These are phyloP conservation scores for Kazachstania sp. DNA, from an alignment of 1,139 yeast genomes.

Conservation along the genomic window DNA sequence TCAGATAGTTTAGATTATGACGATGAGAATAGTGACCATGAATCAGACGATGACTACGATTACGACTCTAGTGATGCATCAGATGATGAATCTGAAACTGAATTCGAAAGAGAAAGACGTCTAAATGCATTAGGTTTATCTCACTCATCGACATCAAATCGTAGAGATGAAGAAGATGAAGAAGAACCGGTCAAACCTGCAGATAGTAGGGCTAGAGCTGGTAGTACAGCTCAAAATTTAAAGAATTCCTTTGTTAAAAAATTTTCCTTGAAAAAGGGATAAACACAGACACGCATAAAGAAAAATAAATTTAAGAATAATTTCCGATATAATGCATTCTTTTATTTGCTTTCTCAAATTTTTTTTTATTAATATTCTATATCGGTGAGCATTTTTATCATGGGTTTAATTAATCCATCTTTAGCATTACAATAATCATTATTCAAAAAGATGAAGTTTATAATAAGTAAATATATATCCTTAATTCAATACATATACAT, in stretches of 20 bases:
- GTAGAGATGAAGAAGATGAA: constrained; percentile 59
- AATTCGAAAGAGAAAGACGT: constrained; percentile 65
- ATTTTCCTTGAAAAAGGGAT: constrained; percentile 3
- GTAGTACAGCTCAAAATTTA: constrained; percentile 7
- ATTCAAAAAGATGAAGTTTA: background rate
- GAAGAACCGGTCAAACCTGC: constrained; percentile 30
- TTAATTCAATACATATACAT: no score
- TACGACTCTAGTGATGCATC: constrained; percentile 11
- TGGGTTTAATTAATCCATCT: background rate
- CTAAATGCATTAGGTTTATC: constrained; percentile 64
- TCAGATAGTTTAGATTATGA: constrained; percentile 4
- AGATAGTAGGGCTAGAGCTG: constrained; percentile 3
- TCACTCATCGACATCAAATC: constrained; percentile 42
- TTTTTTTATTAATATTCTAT: background rate
- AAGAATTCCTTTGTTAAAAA: constrained; percentile 14
- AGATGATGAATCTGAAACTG: constrained; percentile 38
- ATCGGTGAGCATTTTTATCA: background rate
- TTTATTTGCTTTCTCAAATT: background rate
- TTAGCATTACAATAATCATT: background rate
- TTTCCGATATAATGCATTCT: background rate
- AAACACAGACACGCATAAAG: background rate
- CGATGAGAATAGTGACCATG: constrained; percentile 5
- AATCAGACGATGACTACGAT: constrained; percentile 5
- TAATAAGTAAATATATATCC: background rate
- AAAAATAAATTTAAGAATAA: background rate